phyloP scores from a whole-genome alignment of 139 green algal genomes.

The Tetradesmus lagerheimii region DNA sequence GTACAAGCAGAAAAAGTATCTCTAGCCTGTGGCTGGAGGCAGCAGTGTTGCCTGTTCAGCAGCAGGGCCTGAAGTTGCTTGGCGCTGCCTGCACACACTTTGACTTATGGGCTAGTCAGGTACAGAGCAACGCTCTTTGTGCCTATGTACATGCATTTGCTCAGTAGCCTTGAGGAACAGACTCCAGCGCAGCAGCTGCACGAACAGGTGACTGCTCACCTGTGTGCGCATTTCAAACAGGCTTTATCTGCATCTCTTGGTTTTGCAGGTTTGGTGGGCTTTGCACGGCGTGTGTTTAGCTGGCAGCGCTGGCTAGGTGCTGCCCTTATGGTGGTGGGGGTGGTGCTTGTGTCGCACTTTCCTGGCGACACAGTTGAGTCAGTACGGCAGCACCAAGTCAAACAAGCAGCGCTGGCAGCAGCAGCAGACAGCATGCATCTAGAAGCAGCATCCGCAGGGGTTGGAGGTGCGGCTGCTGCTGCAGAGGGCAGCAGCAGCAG shows the following conservation, averaged over 20 bases:
- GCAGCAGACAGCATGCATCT: slow-evolving; percentile 5
- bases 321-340: slow-evolving; percentile 46
- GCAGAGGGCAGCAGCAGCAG: neutral
- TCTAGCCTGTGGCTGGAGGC: no score
- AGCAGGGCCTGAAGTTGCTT: no score
- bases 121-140: neutral
- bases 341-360: slow-evolving; percentile 37
- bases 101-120: neutral
- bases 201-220: no score
- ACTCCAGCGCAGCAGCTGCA: neutral
- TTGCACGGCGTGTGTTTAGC: neutral
- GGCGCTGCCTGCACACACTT: no score
- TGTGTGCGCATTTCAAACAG: no score
- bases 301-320: slow-evolving; percentile 40
- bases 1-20: no score
- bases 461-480: neutral
- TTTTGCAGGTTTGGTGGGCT: slow-evolving; percentile 21
- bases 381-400: neutral
- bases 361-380: neutral
- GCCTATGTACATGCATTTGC: neutral
- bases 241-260: neutral
- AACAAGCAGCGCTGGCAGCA: neutral
- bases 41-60: no score
- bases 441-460: neutral
- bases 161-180: no score